Evolutionary conservation across 495 filamentous ascomycete genomes (phyloP).

Genomic region (Penicillium chermesinum): DNA sequence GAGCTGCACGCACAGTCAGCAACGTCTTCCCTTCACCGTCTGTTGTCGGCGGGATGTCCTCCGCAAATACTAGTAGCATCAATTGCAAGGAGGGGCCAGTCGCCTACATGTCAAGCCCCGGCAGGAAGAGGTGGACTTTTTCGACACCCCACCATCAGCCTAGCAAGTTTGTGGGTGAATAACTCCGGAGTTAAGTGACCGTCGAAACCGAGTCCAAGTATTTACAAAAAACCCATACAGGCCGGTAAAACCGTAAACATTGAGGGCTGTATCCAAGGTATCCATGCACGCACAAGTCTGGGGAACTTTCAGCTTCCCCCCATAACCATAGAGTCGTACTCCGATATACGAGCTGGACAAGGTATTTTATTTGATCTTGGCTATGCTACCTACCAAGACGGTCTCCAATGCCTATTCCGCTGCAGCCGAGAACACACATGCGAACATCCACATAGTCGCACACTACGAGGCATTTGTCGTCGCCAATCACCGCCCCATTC

Average conservation of each 20-base stretch:
- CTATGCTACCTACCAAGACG: not conserved
- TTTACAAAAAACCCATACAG: not conserved
- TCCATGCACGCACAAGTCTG: not conserved
- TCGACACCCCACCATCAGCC: no score
- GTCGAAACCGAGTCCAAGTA: not conserved
- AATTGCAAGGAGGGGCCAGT: no score
- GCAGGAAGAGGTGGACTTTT: no score
- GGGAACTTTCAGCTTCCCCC: not conserved
- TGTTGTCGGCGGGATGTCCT: not conserved
- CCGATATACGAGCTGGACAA: not conserved
- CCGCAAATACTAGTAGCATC: not conserved
- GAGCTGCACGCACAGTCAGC: slow-evolving; percentile 2
- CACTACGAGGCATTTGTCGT: slow-evolving; percentile 22
- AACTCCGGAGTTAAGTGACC: not conserved
- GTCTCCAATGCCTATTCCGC: not conserved
- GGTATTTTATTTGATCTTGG: not conserved
- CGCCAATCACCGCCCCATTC: slow-evolving; percentile 10
- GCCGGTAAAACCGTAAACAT: not conserved
- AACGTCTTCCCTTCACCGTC: slow-evolving; percentile 1
- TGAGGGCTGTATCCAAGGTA: no score
- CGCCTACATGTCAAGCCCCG: no score
- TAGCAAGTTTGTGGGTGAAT: not conserved
- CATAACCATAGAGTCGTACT: not conserved
- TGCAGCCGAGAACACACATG: not conserved
- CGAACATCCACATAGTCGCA: not conserved